Conservation (phyloP, 2,329 filamentous ascomycete genomes). For the Colletotrichum cereale region DNA sequence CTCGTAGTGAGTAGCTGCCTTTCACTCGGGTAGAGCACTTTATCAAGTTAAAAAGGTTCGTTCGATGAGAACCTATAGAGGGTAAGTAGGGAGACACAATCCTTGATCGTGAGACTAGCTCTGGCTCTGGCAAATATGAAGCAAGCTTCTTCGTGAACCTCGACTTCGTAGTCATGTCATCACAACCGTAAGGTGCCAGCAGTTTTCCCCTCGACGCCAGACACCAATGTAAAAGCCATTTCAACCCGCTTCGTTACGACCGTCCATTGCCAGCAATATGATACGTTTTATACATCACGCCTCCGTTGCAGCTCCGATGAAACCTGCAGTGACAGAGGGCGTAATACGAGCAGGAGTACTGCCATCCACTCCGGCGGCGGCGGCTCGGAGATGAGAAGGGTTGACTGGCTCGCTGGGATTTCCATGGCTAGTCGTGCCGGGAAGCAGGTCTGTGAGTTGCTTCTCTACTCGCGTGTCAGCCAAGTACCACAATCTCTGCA, state of each 20-base stretch:
- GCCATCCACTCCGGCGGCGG: constrained; percentile 58
- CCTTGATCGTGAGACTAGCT: neutral
- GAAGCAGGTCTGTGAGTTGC: constrained; percentile 61
- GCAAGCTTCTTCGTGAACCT: constrained; percentile 1
- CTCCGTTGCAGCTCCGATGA: constrained; percentile 17
- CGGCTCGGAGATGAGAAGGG: constrained; percentile 62
- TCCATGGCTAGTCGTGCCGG: constrained; percentile 44
- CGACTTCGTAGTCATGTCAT: constrained; percentile 17
- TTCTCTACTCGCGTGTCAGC: constrained; percentile 57
- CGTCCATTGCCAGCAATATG: neutral
- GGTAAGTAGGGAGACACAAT: neutral
- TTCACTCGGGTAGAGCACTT: neutral
- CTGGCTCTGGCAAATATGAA: neutral
- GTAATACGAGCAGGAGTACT: constrained; percentile 10
- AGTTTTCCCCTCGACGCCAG: constrained; percentile 3
- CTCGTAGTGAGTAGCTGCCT: too few species aligned
- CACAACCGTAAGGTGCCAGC: neutral
- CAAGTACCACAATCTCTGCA: neutral
- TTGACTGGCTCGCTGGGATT: constrained; percentile 62
- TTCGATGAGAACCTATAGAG: neutral
- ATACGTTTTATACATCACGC: constrained; percentile 1
- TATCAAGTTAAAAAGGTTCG: neutral
- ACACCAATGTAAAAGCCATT: constrained; percentile 12
- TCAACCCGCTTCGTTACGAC: neutral
- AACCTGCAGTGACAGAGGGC: constrained; percentile 7